Evolutionary conservation across 352 stramenopile genomes (phyloP), one percentile per base, ranked within the genome.

Genomic region (Thalassiosira mediterranea): DNA sequence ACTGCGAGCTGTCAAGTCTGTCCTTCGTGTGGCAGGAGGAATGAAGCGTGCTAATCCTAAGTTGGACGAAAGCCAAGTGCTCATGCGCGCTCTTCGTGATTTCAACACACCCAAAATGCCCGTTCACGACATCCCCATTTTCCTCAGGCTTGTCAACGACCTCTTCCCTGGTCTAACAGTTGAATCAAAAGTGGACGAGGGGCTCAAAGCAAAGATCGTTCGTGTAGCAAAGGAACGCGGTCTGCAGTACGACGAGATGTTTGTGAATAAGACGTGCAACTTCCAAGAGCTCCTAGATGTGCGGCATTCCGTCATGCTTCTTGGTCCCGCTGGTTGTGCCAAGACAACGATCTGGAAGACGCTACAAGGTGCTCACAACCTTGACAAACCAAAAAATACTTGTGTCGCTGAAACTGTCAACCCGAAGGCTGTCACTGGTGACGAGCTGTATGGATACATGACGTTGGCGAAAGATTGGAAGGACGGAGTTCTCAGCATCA

Each of bases 381-480:
- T 95, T 63, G 88, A 92, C 3, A 90, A 94, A 46, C 29, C 83
- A 4, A 98, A 98, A 70, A 90, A 95, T 2, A 91, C 94, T 28
- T 97, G 94, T 26, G 95, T 98, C 1, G 95, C 87, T 52, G 95
- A 98, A 67, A 97, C 92, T 13, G 93, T 98, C 0, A 98, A 98
- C 75, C 96, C 96, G 0, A 98, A 98, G 75, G 75, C 94, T 10
- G 94, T 98, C 19, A 96, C 90, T 7, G 92, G 93, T 0, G 93
- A 97, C 61, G 95, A 98, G 74, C 71, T 98, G 13, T 98, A 98
- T 71, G 95, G 95, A 32, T 98, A 96, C 84, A 98, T 98, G 95
- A 98, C 95, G 17, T 84, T 98, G 1, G 91, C 96, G n/a, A 97
- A 98, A 53, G 96, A 98, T 86, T 98, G 96, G 96, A 98, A 97